Evolutionary conservation across 352 stramenopile genomes (phyloP).

Genomic region (Phytopythium litorale): DNA sequence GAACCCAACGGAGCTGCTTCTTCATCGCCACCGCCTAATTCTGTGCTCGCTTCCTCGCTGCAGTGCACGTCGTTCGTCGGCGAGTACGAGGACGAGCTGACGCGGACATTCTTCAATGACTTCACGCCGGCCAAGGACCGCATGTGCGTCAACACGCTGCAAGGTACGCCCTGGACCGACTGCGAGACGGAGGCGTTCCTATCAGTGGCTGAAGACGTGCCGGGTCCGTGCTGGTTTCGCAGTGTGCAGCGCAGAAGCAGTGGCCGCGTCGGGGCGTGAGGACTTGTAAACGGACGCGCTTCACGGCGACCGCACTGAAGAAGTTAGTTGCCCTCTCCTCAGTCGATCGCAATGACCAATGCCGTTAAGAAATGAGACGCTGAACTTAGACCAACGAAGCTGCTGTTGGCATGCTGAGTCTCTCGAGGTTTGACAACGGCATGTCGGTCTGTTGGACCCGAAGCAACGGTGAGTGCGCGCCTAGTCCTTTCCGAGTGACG

Average conservation of each 20-base stretch:
- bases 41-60: not conserved
- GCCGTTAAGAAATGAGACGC: not conserved
- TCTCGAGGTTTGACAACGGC: not conserved
- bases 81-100: slow-evolving; percentile 80
- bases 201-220: not conserved
- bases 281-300: not conserved
- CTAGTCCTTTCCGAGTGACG: slow-evolving; percentile 25
- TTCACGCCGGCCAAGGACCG: slow-evolving; percentile 58
- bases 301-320: not conserved
- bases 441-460: too few relatives aligned
- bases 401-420: not conserved
- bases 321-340: not conserved
- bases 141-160: slow-evolving; percentile 45
- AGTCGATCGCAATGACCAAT: not conserved
- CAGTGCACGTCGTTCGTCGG: slow-evolving; percentile 79
- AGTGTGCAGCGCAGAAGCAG: not conserved
- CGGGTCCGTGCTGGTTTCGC: not conserved
- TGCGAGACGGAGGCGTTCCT: not conserved
- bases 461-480: not conserved
- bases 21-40: not conserved
- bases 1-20: not conserved
- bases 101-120: slow-evolving; percentile 71
- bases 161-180: slow-evolving; percentile 24
- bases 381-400: not conserved
- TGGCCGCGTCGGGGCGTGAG: not conserved